A percentile compares a stretch with the other conserved stretches of the same genome.
Conservation (phyloP, 768 basidiomycete genomes). For the Kwoniella shandongensis region DNA sequence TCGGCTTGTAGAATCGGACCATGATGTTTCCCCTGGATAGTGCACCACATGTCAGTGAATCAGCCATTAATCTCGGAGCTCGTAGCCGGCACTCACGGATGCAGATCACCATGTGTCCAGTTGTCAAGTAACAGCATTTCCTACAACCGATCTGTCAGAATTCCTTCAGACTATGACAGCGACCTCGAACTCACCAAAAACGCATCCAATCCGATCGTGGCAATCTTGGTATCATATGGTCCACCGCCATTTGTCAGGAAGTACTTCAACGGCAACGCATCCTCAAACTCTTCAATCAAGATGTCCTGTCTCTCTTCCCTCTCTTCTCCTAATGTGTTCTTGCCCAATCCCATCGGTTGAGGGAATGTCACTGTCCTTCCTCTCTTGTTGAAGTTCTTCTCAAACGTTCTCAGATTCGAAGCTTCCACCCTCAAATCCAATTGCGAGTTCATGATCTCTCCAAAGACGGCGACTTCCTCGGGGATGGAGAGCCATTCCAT, state of each 20-base stretch:
- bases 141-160: constrained; percentile 54
- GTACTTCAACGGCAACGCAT: constrained; percentile 81
- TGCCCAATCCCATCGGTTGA: constrained; percentile 65
- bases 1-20: constrained; percentile 89
- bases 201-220: constrained; percentile 89
- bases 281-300: constrained; percentile 87
- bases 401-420: constrained; percentile 79
- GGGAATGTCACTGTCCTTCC: constrained; percentile 87
- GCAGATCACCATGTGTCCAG: constrained; percentile 73
- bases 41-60: constrained; percentile 10
- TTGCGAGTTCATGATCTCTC: constrained; percentile 93
- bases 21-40: constrained; percentile 78
- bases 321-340: constrained; percentile 60
- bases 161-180: not conserved
- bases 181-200: constrained; percentile 68
- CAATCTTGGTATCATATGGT: constrained; percentile 82
- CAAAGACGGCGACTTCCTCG: constrained; percentile 92
- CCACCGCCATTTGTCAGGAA: constrained; percentile 90
- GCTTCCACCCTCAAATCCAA: constrained; percentile 88
- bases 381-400: constrained; percentile 72
- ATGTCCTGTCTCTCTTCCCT: constrained; percentile 58
- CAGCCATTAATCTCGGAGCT: constrained; percentile 3
- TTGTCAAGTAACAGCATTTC: constrained; percentile 98
- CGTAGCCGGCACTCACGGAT: constrained; percentile 50
- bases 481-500: constrained; percentile 96